Conservation (phyloP, 495 filamentous ascomycete species). For the Jackrogersella minutella region DNA sequence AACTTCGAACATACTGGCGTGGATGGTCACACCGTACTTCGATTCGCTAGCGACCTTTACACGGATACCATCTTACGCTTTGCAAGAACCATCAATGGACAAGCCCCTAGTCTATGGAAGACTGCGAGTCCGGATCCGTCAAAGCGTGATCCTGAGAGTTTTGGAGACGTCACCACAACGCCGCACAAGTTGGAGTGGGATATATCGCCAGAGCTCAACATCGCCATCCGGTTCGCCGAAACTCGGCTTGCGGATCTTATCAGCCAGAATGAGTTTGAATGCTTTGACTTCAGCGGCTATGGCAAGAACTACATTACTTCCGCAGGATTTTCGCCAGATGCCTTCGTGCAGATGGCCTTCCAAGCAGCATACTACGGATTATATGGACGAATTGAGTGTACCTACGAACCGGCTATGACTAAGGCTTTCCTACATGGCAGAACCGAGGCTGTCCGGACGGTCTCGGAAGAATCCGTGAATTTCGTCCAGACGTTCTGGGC, state of each 20-base stretch:
- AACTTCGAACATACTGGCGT: conserved; percentile 99
- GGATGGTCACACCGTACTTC: conserved; percentile 94
- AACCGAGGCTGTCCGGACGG: conserved; percentile 90
- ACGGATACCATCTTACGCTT: conserved; percentile 98
- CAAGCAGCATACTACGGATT: conserved; percentile 98
- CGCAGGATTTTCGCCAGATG: conserved; percentile 95
- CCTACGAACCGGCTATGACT: conserved; percentile 98
- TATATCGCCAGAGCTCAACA: conserved; percentile 90
- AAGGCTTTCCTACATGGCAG: conserved; percentile 92
- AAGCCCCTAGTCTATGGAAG: conserved; percentile 90
- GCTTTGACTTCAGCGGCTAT: conserved; percentile 86
- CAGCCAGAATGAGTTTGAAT: conserved; percentile 94
- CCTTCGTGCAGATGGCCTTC: conserved; percentile 99
- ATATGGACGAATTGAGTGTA: conserved; percentile 91
- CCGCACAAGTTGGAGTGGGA: conserved; percentile 98
- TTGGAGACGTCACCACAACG: conserved; percentile 92
- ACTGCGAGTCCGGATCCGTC: conserved; percentile 90
- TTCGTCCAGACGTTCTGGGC: conserved; percentile 97
- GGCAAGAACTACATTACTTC: conserved; percentile 98
- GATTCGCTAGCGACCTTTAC: conserved; percentile 95
- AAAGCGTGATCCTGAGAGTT: conserved; percentile 91
- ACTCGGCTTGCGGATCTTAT: conserved; percentile 94
- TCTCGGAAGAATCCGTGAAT: conserved; percentile 79
- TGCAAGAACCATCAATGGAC: conserved; percentile 93
- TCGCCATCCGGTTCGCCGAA: conserved; percentile 93